These are phyloP conservation scores for Chaetomiaceae sp. DNA, from an alignment of 2,329 filamentous ascomycete genomes.

Conservation along the genomic window DNA sequence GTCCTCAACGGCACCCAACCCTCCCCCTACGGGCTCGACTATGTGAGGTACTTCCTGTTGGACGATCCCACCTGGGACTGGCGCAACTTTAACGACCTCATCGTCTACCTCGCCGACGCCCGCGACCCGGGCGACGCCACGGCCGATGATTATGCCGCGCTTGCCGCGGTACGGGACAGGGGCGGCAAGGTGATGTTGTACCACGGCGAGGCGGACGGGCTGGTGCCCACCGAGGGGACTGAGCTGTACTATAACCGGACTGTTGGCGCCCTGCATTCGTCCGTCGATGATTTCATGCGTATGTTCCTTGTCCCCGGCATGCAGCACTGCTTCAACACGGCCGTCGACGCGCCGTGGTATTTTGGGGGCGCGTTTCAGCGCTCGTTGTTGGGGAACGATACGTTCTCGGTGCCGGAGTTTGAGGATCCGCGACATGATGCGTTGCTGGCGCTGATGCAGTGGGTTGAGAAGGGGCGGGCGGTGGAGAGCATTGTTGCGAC, in stretches of 20 bases:
- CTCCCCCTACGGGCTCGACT: conserved; percentile 26
- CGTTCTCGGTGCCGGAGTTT: conserved; percentile 35
- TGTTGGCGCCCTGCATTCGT: conserved; percentile 12
- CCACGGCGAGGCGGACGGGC: conserved; percentile 38
- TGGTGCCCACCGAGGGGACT: conserved; percentile 33
- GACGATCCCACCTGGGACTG: conserved; percentile 31
- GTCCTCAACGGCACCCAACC: conserved; percentile 21
- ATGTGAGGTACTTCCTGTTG: conserved; percentile 29
- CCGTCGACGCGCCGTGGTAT: conserved; percentile 34
- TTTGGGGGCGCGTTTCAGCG: conserved; percentile 31
- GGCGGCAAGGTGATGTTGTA: conserved; percentile 42
- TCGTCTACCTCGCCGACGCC: conserved; percentile 26
- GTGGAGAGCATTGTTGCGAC: conserved; percentile 22
- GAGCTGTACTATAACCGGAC: conserved; percentile 34
- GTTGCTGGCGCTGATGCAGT: conserved; percentile 32
- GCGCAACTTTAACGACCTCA: conserved; percentile 28
- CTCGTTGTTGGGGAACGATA: conserved; percentile 25
- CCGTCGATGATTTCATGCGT: conserved; percentile 44
- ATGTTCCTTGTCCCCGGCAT: conserved; percentile 50
- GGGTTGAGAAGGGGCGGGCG: conserved; percentile 31
- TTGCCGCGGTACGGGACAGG: conserved; percentile 28
- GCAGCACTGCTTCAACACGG: conserved; percentile 40
- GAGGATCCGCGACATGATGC: conserved; percentile 34
- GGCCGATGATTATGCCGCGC: conserved; percentile 28
- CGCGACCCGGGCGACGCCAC: conserved; percentile 30